Evolutionary conservation across 2,329 filamentous ascomycete genomes (phyloP).

Genomic region (Paraconiothyrium brasiliense): DNA sequence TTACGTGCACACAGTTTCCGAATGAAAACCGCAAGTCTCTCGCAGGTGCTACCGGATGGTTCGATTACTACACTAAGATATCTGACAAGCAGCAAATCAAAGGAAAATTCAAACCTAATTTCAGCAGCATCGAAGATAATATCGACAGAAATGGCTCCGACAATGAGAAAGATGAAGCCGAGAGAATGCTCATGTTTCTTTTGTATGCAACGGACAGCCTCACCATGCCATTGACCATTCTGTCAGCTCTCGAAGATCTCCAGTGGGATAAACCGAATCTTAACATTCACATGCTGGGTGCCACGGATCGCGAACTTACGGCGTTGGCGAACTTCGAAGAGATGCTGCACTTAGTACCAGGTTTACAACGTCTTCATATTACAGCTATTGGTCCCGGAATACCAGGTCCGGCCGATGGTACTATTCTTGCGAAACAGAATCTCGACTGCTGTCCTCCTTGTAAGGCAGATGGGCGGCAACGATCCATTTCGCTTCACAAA

Average conservation of each 20-base stretch:
- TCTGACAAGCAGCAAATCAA: constrained; percentile 28
- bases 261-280: constrained; percentile 14
- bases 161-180: constrained; percentile 23
- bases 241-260: constrained; percentile 29
- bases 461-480: constrained; percentile 18
- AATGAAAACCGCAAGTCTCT: constrained; percentile 19
- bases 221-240: constrained; percentile 31
- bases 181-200: constrained; percentile 29
- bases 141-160: constrained; percentile 5
- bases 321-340: constrained; percentile 29
- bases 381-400: constrained; percentile 24
- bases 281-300: constrained; percentile 27
- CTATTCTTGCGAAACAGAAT: constrained; percentile 18
- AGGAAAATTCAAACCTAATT: constrained; percentile 24
- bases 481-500: constrained; percentile 22
- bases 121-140: constrained; percentile 16
- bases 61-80: constrained; percentile 30
- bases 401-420: constrained; percentile 4
- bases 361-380: constrained; percentile 21
- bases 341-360: constrained; percentile 26
- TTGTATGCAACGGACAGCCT: constrained; percentile 28
- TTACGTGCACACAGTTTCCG: constrained; percentile 27
- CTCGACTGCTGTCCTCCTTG: constrained; percentile 26
- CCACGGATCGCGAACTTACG: constrained; percentile 29
- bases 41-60: constrained; percentile 21